Conservation (phyloP, 2,329 filamentous ascomycete species). For the Trichophyton simii region DNA sequence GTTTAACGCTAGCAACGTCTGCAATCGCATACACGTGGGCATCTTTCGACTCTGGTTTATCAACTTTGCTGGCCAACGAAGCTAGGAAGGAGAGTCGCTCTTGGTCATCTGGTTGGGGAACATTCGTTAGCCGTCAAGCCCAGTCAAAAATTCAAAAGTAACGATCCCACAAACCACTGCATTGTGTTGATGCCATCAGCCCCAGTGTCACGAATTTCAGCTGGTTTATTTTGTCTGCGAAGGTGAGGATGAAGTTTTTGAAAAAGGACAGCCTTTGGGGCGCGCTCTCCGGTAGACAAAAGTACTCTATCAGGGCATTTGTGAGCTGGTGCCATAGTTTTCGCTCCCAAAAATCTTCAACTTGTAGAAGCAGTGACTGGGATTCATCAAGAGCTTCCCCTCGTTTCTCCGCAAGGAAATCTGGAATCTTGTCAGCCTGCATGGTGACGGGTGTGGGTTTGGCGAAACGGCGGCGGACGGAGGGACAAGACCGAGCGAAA, state of each 20-base stretch:
- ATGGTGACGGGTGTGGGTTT: constrained; percentile 36
- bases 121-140: constrained; percentile 1
- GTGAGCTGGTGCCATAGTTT: constrained; percentile 99
- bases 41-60: constrained; percentile 86
- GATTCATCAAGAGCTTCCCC: constrained; percentile 78
- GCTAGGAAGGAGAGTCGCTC: constrained; percentile 78
- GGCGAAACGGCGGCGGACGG: not conserved
- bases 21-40: constrained; percentile 90
- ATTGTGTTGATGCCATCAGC: constrained; percentile 74
- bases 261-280: constrained; percentile 80
- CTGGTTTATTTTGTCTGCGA: constrained; percentile 98
- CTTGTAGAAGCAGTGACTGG: constrained; percentile 75
- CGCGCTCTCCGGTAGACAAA: constrained; percentile 67
- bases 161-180: constrained; percentile 27
- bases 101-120: constrained; percentile 39
- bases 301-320: constrained; percentile 75
- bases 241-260: constrained; percentile 88
- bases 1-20: constrained; percentile 75
- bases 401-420: constrained; percentile 84
- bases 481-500: not conserved
- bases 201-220: constrained; percentile 89
- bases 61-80: constrained; percentile 71
- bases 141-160: not conserved
- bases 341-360: constrained; percentile 95
- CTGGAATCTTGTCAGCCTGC: constrained; percentile 77